These are phyloP conservation scores for Tarenaya hassleriana DNA, from an alignment of 345 rosid genomes.

Conservation along the genomic window DNA sequence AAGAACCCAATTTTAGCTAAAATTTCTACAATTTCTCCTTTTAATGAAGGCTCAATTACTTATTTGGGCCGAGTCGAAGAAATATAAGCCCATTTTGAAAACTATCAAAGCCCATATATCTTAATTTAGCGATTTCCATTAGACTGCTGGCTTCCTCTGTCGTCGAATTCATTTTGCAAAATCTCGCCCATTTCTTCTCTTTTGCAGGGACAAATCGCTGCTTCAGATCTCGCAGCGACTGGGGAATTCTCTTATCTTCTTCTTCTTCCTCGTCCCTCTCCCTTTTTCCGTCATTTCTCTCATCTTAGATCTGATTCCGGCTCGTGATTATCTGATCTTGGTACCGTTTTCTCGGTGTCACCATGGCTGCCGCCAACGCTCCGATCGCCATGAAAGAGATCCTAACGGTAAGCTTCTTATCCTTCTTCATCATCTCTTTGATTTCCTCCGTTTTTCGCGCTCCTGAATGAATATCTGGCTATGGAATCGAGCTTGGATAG, in stretches of 20 bases:
- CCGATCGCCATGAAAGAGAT: slow-evolving; percentile 94
- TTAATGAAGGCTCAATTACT: too few relatives aligned
- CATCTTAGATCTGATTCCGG: slow-evolving; percentile 34
- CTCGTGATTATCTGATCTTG: slow-evolving; percentile 17
- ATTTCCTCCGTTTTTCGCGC: background rate
- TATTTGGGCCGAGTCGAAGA: too few relatives aligned
- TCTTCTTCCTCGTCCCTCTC: slow-evolving; percentile 12
- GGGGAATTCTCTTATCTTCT: slow-evolving; percentile 12
- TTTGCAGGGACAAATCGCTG: background rate
- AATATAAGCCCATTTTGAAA: too few relatives aligned
- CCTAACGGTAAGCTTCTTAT: slow-evolving; percentile 48
- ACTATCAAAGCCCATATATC: too few relatives aligned
- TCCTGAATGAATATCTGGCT: background rate
- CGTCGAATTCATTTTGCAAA: too few relatives aligned
- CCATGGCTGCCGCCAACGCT: slow-evolving; percentile 90
- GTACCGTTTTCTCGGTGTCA: slow-evolving; percentile 38
- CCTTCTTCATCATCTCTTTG: slow-evolving; percentile 8
- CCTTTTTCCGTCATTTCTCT: slow-evolving; percentile 24
- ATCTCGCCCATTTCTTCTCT: too few relatives aligned
- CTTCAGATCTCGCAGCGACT: slow-evolving; percentile 40
- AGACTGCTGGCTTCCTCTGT: too few relatives aligned
- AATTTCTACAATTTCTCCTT: too few relatives aligned
- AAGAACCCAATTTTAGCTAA: too few relatives aligned
- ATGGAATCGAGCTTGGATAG: slow-evolving; percentile 17
- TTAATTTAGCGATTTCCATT: too few relatives aligned